These are phyloP conservation scores for Suhomyces ambrosiae DNA, from an alignment of 1,139 yeast genomes.

Conservation along the genomic window DNA sequence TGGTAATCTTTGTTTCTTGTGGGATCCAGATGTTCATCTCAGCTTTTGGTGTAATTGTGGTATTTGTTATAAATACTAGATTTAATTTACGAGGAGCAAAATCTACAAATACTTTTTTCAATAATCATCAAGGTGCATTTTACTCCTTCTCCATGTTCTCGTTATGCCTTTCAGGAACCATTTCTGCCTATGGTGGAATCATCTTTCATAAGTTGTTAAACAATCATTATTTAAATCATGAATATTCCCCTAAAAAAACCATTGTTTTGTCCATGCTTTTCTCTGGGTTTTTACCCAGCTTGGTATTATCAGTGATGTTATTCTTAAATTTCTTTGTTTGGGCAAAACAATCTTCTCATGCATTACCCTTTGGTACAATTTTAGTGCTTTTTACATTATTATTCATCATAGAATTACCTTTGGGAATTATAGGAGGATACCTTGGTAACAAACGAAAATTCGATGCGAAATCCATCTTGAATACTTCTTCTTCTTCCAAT, in stretches of 20 bases:
- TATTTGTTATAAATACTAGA: constrained; percentile 55
- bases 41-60: constrained; percentile 57
- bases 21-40: constrained; percentile 76
- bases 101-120: constrained; percentile 32
- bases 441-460: constrained; percentile 50
- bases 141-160: constrained; percentile 60
- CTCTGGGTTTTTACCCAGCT: constrained; percentile 64
- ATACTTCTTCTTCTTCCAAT: constrained; percentile 5
- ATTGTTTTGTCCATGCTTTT: constrained; percentile 49
- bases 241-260: constrained; percentile 23
- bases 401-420: constrained; percentile 68
- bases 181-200: constrained; percentile 73
- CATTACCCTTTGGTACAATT: constrained; percentile 54
- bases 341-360: constrained; percentile 75
- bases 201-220: constrained; percentile 58
- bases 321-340: constrained; percentile 69
- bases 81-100: constrained; percentile 23
- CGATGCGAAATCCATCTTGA: constrained; percentile 22
- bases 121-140: constrained; percentile 68
- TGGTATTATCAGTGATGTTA: constrained; percentile 54
- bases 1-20: constrained; percentile 65
- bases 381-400: constrained; percentile 33
- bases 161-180: constrained; percentile 68
- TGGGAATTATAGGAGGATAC: constrained; percentile 72
- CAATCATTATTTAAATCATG: constrained; percentile 32